phyloP scores from a whole-genome alignment of 495 filamentous ascomycete genomes.

The Penicillium macrosclerotiorum region DNA sequence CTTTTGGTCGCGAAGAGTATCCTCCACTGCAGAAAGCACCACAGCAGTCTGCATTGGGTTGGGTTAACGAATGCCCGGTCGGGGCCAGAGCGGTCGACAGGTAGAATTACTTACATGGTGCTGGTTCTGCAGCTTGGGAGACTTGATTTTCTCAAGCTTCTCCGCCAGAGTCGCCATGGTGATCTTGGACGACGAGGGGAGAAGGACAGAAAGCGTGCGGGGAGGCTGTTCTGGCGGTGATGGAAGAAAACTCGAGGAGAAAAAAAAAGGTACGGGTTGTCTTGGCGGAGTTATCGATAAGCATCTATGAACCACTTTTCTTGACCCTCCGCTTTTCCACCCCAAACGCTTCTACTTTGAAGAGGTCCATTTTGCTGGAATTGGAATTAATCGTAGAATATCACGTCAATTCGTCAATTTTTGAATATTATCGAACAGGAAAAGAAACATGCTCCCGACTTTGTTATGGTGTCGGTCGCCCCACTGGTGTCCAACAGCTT shows the following conservation, averaged over 20 bases:
- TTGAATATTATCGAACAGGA: constrained; percentile 2
- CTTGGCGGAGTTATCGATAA: constrained; percentile 36
- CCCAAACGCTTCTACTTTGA: constrained; percentile 1
- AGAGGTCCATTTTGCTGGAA: too few relatives aligned
- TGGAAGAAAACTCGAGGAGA: constrained; percentile 23
- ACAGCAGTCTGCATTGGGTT: constrained; percentile 66
- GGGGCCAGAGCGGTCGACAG: constrained; percentile 3
- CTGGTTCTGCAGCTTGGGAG: constrained; percentile 92
- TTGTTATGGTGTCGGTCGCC: neutral
- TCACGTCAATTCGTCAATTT: constrained; percentile 4
- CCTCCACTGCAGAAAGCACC: constrained; percentile 86
- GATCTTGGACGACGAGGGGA: constrained; percentile 28
- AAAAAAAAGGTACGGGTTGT: constrained; percentile 37
- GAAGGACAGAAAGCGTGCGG: constrained; percentile 27
- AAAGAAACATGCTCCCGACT: neutral
- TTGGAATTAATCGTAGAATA: neutral
- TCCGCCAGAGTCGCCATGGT: constrained; percentile 74
- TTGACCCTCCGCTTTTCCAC: neutral
- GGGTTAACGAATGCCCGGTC: constrained; percentile 10
- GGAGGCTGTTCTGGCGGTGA: constrained; percentile 35
- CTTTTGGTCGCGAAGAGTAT: constrained; percentile 83
- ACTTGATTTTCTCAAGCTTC: constrained; percentile 93
- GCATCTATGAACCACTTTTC: constrained; percentile 2
- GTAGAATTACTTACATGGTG: constrained; percentile 64
- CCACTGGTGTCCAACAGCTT: neutral